Evolutionary conservation across 2,329 filamentous ascomycete genomes (phyloP).

Genomic region (Chaetomiaceae sp.): DNA sequence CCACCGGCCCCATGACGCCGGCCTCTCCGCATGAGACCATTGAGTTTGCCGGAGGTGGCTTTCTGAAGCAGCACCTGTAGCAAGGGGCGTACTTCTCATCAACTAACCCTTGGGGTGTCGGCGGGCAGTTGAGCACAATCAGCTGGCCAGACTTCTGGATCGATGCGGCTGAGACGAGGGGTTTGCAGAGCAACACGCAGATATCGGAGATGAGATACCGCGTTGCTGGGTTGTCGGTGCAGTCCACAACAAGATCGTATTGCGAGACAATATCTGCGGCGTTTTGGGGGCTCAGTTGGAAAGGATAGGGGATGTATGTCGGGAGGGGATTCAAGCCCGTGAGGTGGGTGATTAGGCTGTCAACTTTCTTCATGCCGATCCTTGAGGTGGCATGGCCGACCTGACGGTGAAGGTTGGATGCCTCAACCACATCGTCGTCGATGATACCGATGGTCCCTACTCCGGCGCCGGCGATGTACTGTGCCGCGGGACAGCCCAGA

Average conservation of each 20-base stretch:
- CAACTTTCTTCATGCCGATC: slow-evolving; percentile 74
- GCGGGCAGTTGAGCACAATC: slow-evolving; percentile 79
- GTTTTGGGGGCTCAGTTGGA: slow-evolving; percentile 64
- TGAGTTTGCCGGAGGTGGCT: slow-evolving; percentile 75
- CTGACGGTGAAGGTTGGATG: slow-evolving; percentile 89
- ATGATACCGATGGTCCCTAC: slow-evolving; percentile 78
- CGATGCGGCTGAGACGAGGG: slow-evolving; percentile 84
- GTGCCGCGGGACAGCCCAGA: slow-evolving; percentile 83
- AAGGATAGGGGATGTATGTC: slow-evolving; percentile 57
- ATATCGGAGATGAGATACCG: slow-evolving; percentile 91
- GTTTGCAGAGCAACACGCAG: slow-evolving; percentile 73
- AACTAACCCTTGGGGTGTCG: slow-evolving; percentile 52
- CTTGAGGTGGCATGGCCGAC: slow-evolving; percentile 70
- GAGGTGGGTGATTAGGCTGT: slow-evolving; percentile 64
- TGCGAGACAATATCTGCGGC: slow-evolving; percentile 60
- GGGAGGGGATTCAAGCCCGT: slow-evolving; percentile 64
- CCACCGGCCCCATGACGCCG: slow-evolving; percentile 86
- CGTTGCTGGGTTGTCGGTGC: slow-evolving; percentile 87
- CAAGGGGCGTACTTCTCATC: slow-evolving; percentile 66
- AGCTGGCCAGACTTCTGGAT: slow-evolving; percentile 86
- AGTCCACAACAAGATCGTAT: slow-evolving; percentile 88
- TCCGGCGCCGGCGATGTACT: slow-evolving; percentile 89
- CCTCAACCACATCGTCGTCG: slow-evolving; percentile 83
- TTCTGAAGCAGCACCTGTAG: slow-evolving; percentile 90
- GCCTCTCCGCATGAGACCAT: slow-evolving; percentile 88